Base-by-base conservation (phyloP, 2,329 filamentous ascomycete species). In the Penicillium sp. region DNA sequence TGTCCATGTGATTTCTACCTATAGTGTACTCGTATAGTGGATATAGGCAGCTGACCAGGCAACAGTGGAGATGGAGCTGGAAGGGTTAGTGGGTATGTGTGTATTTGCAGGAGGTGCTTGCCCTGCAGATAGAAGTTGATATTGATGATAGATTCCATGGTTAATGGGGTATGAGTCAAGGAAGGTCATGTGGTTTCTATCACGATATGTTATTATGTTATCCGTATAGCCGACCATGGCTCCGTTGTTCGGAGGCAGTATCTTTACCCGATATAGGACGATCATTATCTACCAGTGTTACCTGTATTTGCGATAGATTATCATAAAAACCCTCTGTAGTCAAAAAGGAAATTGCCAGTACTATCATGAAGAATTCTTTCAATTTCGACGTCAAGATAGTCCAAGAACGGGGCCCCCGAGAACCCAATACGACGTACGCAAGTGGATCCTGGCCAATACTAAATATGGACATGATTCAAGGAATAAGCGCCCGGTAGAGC, bases 31-130 rank as follows among this genome's bases (percentile, higher is more conserved):
- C 14, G 29, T 15, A 31, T 31, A 31, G 29, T 12, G 29, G 12
- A 31, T 31, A 31, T 31, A 18, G 27, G 29, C n/a, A 35, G 23
- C 49, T 63, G 43, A 58, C 35, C 33, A 60, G 54, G 48, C 57
- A 61, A 49, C 54, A 65, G 26, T 27, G 26, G 59, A 57, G 58
- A 51, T 43, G 48, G 63, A 65, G 37, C 57, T 64, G 51, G 37
- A 54, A 43, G 58, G 61, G 26, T 50, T 66, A 42, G 58, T 65
- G 43, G 35, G 27, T 33, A 51, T 58, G 26, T n/a, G n/a, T n/a
- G n/a, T n/a, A n/a, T 7, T 41, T 65, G 35, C 49, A 47, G 23
- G 59, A 60, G n/a, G 61, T 58, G 44, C 54, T 64, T 43, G 45
- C 25, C 18, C 42, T 48, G 52, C 50, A 49, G 47, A 49, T 41